Base-by-base conservation (phyloP, 768 basidiomycete species). In the Lactarius indigo region DNA sequence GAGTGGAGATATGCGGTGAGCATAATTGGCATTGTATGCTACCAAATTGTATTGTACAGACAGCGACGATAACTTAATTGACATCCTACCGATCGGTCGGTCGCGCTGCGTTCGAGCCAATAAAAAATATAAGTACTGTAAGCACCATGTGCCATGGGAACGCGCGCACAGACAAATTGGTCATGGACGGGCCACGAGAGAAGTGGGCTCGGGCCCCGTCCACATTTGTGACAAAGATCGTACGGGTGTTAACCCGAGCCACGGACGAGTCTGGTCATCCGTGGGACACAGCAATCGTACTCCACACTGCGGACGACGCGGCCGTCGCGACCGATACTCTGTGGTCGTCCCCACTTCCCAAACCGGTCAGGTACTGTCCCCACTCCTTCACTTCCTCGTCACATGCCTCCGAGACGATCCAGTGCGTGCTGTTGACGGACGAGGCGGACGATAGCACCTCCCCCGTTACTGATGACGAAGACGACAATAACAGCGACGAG, bases 301-400 rank as follows among this genome's bases (percentile, higher is more conserved):
- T 31, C 59, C 54, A 57, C n/a, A 8, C 6, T 9, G 55, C 28
- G 18, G 64, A 65, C 33, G 64, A 47, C 5, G 52, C 26, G 41
- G 26, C 42, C 59, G 64, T 61, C 5, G 30, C 41, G 26, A 31
- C 56, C 35, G 50, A 60, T 28, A 18, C 10, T 6, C 47, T 57
- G 18, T 18, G 37, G 33, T 57, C 42, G 17, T 28, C 35, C 9
- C 15, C 47, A 1, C 7, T 10, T 7, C 17, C 35, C 12, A 37
- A 37, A 37, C 12, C 61, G 17, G 23, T 54, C 15, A 66, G 57
- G 31, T 54, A 66, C 31, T 63, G 35, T 28, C 56, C 65, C 65
- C 65, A 66, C 20, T 66, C 65, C 50, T 41, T 41, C 17, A 66
- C 6, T 20, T 66, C 65, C n/a, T 58, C 65, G 7, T 66, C 61